phyloP scores from a whole-genome alignment of 2,329 filamentous ascomycete genomes.

The Tolypocladium endophyticum region DNA sequence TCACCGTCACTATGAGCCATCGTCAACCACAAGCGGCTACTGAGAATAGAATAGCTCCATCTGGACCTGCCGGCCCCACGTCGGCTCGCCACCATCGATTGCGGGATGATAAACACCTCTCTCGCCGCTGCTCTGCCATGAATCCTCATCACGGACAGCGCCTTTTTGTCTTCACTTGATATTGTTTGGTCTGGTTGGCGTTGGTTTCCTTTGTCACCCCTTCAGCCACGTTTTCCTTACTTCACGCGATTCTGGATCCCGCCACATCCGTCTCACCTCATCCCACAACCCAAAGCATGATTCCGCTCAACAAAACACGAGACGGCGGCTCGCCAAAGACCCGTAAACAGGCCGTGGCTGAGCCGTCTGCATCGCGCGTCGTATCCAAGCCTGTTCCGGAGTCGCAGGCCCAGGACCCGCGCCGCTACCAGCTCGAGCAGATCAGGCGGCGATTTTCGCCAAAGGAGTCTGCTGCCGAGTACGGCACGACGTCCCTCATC shows the following conservation, averaged over 20 bases:
- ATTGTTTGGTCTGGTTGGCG: neutral
- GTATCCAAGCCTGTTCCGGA: slow-evolving; percentile 57
- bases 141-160: neutral
- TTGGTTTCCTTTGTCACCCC: neutral
- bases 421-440: slow-evolving; percentile 66
- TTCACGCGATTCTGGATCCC: neutral
- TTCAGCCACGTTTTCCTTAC: neutral
- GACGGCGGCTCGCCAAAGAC: slow-evolving; percentile 18
- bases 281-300: slow-evolving; percentile 17
- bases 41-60: neutral
- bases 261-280: neutral
- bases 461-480: slow-evolving; percentile 28
- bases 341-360: slow-evolving; percentile 34
- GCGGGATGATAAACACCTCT: neutral
- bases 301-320: slow-evolving; percentile 20
- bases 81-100: neutral
- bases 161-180: neutral
- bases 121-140: neutral
- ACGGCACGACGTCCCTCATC: slow-evolving; percentile 44
- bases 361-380: slow-evolving; percentile 35
- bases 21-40: neutral
- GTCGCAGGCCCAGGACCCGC: slow-evolving; percentile 54
- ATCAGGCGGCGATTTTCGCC: slow-evolving; percentile 55
- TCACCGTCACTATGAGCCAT: neutral
- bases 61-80: neutral